Conservation (phyloP, 306 rosid genomes). For the Inga laurina region DNA sequence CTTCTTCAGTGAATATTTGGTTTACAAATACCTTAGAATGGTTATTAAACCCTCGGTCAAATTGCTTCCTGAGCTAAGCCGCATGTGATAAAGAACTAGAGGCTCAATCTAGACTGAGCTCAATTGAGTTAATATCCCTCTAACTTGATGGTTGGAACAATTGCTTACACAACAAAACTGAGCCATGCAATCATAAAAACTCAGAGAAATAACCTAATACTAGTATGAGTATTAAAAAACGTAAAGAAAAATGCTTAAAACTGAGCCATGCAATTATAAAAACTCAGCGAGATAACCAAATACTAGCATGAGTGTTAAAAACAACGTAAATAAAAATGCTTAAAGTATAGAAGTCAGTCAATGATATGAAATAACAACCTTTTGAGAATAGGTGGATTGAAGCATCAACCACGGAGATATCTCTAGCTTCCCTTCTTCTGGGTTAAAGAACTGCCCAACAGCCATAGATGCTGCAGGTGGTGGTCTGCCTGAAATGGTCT, state of each 20-base stretch:
- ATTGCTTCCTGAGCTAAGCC: conserved; percentile 18
- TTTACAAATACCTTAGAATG: conserved; percentile 5
- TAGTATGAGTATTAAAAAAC: neutral
- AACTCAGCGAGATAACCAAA: conserved; percentile 35
- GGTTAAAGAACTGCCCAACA: conserved; percentile 96
- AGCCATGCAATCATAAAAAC: conserved; percentile 24
- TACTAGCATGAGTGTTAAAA: neutral
- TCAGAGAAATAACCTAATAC: conserved; percentile 33
- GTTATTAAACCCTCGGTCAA: conserved; percentile 11
- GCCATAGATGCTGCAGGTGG: conserved; percentile 99
- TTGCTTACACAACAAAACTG: conserved; percentile 4
- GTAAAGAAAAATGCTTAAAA: conserved; percentile 23
- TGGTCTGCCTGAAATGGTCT: conserved; percentile 99
- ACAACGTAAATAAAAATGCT: conserved; percentile 20
- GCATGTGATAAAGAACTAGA: conserved; percentile 14
- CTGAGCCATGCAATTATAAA: conserved; percentile 23
- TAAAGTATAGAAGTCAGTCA: conserved; percentile 10
- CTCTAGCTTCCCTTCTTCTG: conserved; percentile 73
- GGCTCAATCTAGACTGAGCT: conserved; percentile 4
- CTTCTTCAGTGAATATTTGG: no score
- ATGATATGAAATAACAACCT: conserved; percentile 58
- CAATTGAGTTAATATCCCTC: conserved; percentile 6
- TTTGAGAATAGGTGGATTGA: conserved; percentile 60
- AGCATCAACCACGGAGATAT: conserved; percentile 82
- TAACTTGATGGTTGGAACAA: conserved; percentile 22